Base-by-base conservation (phyloP, 257 asterid genomes). In the Ocimum tenuiflorum region DNA sequence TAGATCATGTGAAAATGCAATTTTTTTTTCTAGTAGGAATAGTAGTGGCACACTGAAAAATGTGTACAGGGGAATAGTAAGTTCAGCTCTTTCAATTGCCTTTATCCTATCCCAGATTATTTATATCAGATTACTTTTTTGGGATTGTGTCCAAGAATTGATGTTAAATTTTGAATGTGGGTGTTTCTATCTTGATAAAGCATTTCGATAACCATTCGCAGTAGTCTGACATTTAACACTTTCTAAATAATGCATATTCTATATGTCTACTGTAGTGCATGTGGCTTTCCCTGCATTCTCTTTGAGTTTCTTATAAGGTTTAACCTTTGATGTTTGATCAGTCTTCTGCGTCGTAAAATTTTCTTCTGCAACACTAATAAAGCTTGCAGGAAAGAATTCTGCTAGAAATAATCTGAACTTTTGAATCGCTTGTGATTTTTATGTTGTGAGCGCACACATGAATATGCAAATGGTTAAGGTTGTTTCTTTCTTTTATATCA, bases 41-140 rank as follows among this genome's bases (percentile, higher is more conserved):
- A 52, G 13, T 61, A 17, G 65, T 23, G 54, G 55, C 77, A 46
- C 43, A 4, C 1, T 39, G 9, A 11, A 53, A 8, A 19, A 52
- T 43, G 60, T 31, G 13, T 18, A 45, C 14, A 17, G n/a, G 55
- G 31, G 6, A 29, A 18, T 27, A 24, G 35, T 23, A 20, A n/a
- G 9, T 70, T 49, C 60, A 45, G 36, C 69, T 57, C 41, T 18
- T 47, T 24, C 39, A 31, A 56, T 36, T 39, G 65, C 56, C 18
- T 24, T 6, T 11, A 8, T 3, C 56, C 45, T 56, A n/a, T 9
- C 11, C 46, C 57, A 29, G 53, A 12, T 53, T 14, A 24, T 31
- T 31, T 31, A 31, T 31, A 31, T 31, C 36, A 31, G 36, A 31
- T 31, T 31, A 1, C 3, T 31, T 31, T 31, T 5, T 4, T 5